Evolutionary conservation across 495 filamentous ascomycete species (phyloP), one percentile per base, ranked within the genome.

Genomic region (Penicillium coprophilum): DNA sequence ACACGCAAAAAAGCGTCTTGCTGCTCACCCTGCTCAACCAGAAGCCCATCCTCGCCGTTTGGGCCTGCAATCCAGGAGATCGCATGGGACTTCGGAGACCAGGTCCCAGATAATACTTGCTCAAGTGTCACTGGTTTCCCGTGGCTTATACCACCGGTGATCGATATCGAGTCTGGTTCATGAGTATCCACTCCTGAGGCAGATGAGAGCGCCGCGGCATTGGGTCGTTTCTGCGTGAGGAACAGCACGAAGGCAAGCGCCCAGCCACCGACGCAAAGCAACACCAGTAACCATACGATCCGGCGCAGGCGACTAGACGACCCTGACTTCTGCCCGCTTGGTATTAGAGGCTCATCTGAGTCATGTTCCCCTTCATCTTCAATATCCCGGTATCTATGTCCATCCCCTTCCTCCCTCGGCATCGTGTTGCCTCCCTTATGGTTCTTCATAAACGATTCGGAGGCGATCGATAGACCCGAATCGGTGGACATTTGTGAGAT

Each of bases 11-110:
- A 96, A 43, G 86, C 87, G 53, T 87, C 80, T 6, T 77, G 55
- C 15, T 69, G 76, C 36, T 77, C 81, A 15, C 75, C 80, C 60
- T 76, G 71, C 69, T 95, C 88, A 23, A 97, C 77, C 41, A 96
- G 66, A 24, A 97, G 76, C 6, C 92, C 92, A 70, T 97, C 92
- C 70, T 96, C 88, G 24, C 91, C 91, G 50, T 88, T 79, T 23
- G 91, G 80, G 7, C 91, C 90, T 9, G 83, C 83, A 52, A 97
- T 93, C 94, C 94, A 98, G 11, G 86, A 85, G 51, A 97, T 89
- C 24, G 79, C 80, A 65, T 93, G 90, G 43, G 75, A 79, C 41
- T 71, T 72, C 20, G 90, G 71, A 9, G 72, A 72, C 91, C 92
- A 98, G 63, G 79, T 66, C 15, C 92, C 89, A 2, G 58, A 67